Evolutionary conservation across 1,284 basidiomycete genomes (phyloP), one percentile per base, ranked within the genome.

Genomic region (Hymenochaete sp.): DNA sequence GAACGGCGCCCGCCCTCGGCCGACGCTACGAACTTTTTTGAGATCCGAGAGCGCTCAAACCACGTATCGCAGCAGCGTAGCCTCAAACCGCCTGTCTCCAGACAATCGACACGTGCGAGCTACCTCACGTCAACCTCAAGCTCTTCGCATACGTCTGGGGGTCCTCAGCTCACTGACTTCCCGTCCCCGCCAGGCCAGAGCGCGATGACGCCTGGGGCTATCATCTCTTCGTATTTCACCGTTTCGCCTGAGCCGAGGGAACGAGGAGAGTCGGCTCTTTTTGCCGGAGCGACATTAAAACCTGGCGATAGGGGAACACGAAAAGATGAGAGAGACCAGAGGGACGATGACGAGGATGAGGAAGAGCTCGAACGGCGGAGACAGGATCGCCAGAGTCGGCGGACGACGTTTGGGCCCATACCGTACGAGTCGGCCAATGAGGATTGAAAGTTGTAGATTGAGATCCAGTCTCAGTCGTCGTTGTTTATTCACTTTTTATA

Each of bases 111-210:
- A 7, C 75, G 83, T 21, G 75, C 75, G 53, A 86, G 83, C 57
- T 79, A 72, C 58, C 65, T 79, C 67, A 85, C 83, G 1, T 70
- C 65, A 25, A 77, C 74, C 1, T 75, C 75, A 0, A 66, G 66
- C 26, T 53, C 62, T 21, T 84, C 82, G 1, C 70, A 70, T 31
- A 83, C 84, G 64, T 83, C 80, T 3, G n/a, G n/a, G n/a, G n/a
- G n/a, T n/a, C n/a, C n/a, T n/a, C 70, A 70, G 8, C 69, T 86
- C n/a, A 83, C 81, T 4, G 82, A 84, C 55, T 86, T 86, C 59
- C 82, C 82, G 1, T 63, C 62, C 8, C 82, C 74, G 2, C 81
- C 82, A 0, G 60, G 57, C 18, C 55, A 57, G 11, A 51, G 38
- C 6, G 26, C 39, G 5, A 11, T 57, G 7, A 60, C 60, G 4